Evolutionary conservation across 2,329 filamentous ascomycete genomes (phyloP).

Genomic region (Trichoderma breve): DNA sequence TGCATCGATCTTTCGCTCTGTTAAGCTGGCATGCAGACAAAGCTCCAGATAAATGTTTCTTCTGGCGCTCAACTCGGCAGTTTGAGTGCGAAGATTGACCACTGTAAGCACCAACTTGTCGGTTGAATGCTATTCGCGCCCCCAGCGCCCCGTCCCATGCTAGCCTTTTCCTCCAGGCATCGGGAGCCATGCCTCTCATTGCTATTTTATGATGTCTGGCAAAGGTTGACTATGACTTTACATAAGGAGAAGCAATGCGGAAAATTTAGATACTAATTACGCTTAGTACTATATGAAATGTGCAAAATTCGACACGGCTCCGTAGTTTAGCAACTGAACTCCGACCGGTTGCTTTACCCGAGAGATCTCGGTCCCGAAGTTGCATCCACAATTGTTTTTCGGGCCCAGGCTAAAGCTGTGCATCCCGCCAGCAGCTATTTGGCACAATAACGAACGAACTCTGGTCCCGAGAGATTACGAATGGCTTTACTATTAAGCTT

Average conservation of each 20-base stretch:
- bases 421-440: background rate
- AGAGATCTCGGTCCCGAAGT: slow-evolving; percentile 10
- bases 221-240: background rate
- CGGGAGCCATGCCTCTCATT: background rate
- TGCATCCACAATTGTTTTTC: background rate
- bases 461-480: background rate
- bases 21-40: background rate
- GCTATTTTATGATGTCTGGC: background rate
- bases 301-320: background rate
- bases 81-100: background rate
- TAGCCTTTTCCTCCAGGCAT: too few relatives aligned
- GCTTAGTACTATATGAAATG: background rate
- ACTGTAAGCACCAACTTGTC: background rate
- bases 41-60: background rate
- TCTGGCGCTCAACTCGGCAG: background rate
- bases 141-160: too few relatives aligned
- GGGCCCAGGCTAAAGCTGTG: background rate
- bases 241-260: background rate
- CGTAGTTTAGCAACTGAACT: background rate
- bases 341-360: background rate
- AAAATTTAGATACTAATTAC: background rate
- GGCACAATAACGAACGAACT: background rate
- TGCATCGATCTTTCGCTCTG: background rate
- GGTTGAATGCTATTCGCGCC: too few relatives aligned
- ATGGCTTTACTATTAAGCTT: background rate